Percentiles rank a stretch among this genome's conserved stretches.
phyloP scores from a whole-genome alignment of 1,139 yeast genomes.

The Lodderomyces beijingensis region DNA sequence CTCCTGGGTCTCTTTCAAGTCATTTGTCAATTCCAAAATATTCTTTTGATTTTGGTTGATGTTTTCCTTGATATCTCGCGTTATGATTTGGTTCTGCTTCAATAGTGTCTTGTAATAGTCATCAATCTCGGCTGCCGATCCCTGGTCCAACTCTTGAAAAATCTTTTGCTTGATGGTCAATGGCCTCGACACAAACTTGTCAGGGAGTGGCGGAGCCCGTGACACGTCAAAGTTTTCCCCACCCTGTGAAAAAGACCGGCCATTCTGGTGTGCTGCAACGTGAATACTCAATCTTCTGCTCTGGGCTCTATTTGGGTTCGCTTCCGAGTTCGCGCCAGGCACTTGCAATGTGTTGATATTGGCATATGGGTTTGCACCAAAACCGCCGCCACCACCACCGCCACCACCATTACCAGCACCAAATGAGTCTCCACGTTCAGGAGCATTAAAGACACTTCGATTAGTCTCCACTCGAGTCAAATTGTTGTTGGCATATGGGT shows the following conservation, averaged over 20 bases:
- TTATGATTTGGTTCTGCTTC: slow-evolving; percentile 50
- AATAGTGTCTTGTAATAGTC: slow-evolving; percentile 59
- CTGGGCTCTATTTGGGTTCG: slow-evolving; percentile 18
- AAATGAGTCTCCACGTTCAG: not conserved
- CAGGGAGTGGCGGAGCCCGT: slow-evolving; percentile 33
- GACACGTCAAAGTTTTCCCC: slow-evolving; percentile 25
- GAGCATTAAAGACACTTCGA: slow-evolving; percentile 2
- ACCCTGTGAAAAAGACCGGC: slow-evolving; percentile 22
- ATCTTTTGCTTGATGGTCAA: slow-evolving; percentile 34
- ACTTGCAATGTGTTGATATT: slow-evolving; percentile 8
- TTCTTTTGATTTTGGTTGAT: slow-evolving; percentile 72
- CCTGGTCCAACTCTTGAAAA: slow-evolving; percentile 51
- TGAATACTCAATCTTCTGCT: slow-evolving; percentile 42
- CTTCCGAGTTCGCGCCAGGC: slow-evolving; percentile 16
- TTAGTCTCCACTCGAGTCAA: slow-evolving; percentile 9
- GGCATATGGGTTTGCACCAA: no score
- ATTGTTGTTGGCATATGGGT: slow-evolving; percentile 33
- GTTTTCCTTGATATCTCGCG: slow-evolving; percentile 60
- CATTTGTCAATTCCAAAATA: slow-evolving; percentile 63
- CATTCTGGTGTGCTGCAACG: slow-evolving; percentile 38
- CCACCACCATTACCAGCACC: not conserved
- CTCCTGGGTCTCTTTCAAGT: slow-evolving; percentile 57
- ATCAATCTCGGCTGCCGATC: slow-evolving; percentile 71
- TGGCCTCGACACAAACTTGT: slow-evolving; percentile 6
- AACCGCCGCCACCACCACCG: no score